Evolutionary conservation across 768 basidiomycete species (phyloP), one percentile per base, ranked within the genome.

Genomic region (Boletus sensibilis): DNA sequence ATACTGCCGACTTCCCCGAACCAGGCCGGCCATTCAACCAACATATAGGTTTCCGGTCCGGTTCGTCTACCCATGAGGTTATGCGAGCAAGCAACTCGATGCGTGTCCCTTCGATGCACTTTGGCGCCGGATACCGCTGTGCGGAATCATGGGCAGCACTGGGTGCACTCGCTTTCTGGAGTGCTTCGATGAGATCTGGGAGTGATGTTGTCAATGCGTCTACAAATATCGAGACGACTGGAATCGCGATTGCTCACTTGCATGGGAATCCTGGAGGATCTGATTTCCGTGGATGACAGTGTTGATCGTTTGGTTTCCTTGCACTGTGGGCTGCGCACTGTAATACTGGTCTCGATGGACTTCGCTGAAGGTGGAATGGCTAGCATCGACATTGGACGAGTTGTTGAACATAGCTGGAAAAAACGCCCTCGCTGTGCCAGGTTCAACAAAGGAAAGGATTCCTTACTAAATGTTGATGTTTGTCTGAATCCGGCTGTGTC

Each of bases 1-100:
- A 64, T 13, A 76, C 64, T 1, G 66, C 66, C 8, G 66, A 67
- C 46, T 67, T 67, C 1, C 66, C 66, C n/a, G 61, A 68, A 14
- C 66, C 66, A 41, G 66, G 67, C 5, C 61, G 44, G 23, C 67
- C 64, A 25, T 66, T 67, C 27, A 67, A 60, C 67, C 68, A 71
- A 37, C 65, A 67, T 14, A 64, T 50, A 1, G 55, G 16, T 14
- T 56, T 54, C 35, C 51, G 27, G 49, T 52, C 52, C 1, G 38
- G 44, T 47, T 35, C 52, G 3, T 64, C 59, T 55, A 20, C n/a
- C 23, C 65, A 64, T 7, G 59, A 55, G 5, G 55, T 21, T 1
- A 67, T 40, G 10, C 55, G 60, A 25, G 50, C 52, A 10, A 67
- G 59, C 5, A 67, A 37, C 37, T 62, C 65, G 53, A 51, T 13